Evolutionary conservation across 345 rosid species (phyloP).

Genomic region (Syzygium grande): DNA sequence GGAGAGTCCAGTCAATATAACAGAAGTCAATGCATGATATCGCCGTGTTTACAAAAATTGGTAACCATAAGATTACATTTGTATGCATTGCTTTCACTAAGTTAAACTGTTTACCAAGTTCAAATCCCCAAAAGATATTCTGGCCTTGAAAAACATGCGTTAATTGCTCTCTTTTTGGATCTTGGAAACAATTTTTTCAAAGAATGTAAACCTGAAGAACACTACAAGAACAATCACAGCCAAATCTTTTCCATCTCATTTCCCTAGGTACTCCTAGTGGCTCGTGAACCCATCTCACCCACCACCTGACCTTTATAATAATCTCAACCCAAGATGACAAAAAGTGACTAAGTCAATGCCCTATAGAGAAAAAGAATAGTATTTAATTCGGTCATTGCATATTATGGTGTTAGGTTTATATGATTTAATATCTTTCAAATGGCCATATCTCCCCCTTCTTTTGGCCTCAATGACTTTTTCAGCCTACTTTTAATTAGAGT

Average conservation of each 20-base stretch:
- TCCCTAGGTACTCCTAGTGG: background rate
- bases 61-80: background rate
- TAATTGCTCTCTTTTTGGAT: background rate
- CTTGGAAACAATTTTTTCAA: background rate
- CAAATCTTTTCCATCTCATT: background rate
- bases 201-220: background rate
- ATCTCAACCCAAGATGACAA: background rate
- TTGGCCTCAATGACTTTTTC: background rate
- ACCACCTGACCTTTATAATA: background rate
- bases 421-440: background rate
- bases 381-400: background rate
- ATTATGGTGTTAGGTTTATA: conserved; percentile 6
- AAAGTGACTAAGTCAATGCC: background rate
- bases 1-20: background rate
- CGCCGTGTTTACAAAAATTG: background rate
- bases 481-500: background rate
- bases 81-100: background rate
- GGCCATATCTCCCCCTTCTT: background rate
- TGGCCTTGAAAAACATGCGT: background rate
- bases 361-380: background rate
- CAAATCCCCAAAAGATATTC: background rate
- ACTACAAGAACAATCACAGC: background rate
- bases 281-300: background rate
- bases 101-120: background rate
- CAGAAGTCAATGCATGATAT: background rate